phyloP scores from a whole-genome alignment of 805 yeast genomes.

The Nadsonia fulvescens region DNA sequence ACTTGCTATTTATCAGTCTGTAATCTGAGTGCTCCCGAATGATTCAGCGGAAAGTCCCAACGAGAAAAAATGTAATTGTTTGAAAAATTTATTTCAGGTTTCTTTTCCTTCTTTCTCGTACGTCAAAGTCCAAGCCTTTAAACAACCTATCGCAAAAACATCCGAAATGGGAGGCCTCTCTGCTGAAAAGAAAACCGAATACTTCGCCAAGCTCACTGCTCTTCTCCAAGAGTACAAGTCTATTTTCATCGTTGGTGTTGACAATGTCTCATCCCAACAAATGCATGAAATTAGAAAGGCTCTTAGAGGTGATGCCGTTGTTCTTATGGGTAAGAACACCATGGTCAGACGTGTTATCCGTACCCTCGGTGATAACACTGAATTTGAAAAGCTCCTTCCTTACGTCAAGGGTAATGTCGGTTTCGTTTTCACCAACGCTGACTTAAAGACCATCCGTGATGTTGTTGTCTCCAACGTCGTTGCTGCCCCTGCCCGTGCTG shows the following conservation, averaged over 20 bases:
- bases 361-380: constrained; percentile 90
- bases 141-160: constrained; percentile 20
- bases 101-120: too few relatives aligned
- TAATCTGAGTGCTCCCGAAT: too few relatives aligned
- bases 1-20: too few relatives aligned
- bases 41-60: too few relatives aligned
- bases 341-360: constrained; percentile 99
- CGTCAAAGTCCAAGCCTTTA: too few relatives aligned
- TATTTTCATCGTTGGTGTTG: constrained; percentile 97
- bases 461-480: constrained; percentile 78
- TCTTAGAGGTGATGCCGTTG: constrained; percentile 86
- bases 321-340: constrained; percentile 99
- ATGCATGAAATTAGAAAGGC: constrained; percentile 99
- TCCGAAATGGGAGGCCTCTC: constrained; percentile 98
- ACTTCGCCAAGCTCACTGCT: constrained; percentile 88
- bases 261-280: constrained; percentile 99
- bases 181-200: constrained; percentile 93
- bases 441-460: constrained; percentile 85
- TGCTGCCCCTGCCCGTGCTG: constrained; percentile 99
- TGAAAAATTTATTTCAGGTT: too few relatives aligned
- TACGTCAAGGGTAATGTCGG: constrained; percentile 97
- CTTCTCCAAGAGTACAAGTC: constrained; percentile 94
- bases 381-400: constrained; percentile 87
- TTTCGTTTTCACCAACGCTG: constrained; percentile 96
- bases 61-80: too few relatives aligned